Base-by-base conservation (phyloP, 805 yeast genomes). In the Saccharomycopsis sp. region DNA sequence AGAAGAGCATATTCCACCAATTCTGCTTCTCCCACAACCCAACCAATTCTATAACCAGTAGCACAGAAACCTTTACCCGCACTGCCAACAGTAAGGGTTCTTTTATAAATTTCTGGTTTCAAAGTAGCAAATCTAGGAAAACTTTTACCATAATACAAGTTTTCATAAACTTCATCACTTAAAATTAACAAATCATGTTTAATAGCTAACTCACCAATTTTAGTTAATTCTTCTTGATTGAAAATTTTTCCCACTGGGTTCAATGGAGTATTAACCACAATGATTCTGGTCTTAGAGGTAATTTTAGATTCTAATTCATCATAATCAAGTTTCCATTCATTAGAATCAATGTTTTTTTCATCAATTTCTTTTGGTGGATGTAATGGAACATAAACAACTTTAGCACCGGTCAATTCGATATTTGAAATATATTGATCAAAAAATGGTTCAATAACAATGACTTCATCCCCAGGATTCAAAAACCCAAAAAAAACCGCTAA, bases 1-100 rank as follows among this genome's bases (percentile, higher is more conserved):
- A 82, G 72, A 5, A 86, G 70, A 4, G 79, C 94, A 55, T 83
- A 85, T 49, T 80, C 76, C 52, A 92, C 67, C 49, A 88, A 66
- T 23, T 81, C 83, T n/a, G 82, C 69, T 40, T 83, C 79, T 5
- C 96, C 97, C 47, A 88, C 78, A 29, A 89, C 70, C 94, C 95
- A 92, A 40, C 98, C 98, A 39, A 92, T 74, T 67, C 98, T 79
- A 96, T 97, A 92, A 40, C 98, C 98, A 10, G 98, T 92, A 33
- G 95, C 95, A n/a, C 96, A 95, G 64, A 92, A 92, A 0, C 95
- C 77, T 61, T 92, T 92, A 48, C 98, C 98, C 5, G 96, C 98
- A 21, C 96, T 85, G 1, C 97, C 97, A 18, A 92, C 94, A 3
- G 96, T 79, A 41, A 92, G 63, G 0, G 96, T 85, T 53, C 87